A percentile compares a stretch with the other conserved stretches of the same genome.
Conservation (phyloP, 2,329 filamentous ascomycete species). For the Calcarisporium arbuscula region DNA sequence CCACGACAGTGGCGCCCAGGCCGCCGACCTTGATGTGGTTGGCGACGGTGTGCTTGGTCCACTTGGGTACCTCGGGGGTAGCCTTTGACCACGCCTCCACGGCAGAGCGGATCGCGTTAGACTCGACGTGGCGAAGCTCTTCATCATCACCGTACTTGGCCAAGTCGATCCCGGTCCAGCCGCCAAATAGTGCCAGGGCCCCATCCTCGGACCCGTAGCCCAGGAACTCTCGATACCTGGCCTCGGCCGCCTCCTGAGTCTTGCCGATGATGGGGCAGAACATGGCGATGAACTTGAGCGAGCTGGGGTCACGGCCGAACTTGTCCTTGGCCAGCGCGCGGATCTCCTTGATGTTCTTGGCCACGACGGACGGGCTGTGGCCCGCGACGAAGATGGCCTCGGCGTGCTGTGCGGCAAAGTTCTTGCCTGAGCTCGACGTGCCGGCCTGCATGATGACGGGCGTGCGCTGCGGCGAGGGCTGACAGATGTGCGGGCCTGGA, state of each 20-base stretch:
- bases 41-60: conserved; percentile 27
- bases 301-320: conserved; percentile 44
- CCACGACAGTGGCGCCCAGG: conserved; percentile 21
- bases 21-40: conserved; percentile 27
- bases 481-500: conserved; percentile 53
- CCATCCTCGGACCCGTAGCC: conserved; percentile 54
- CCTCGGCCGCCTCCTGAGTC: conserved; percentile 53
- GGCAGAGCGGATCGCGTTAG: conserved; percentile 51
- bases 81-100: conserved; percentile 40
- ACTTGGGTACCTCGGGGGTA: conserved; percentile 22
- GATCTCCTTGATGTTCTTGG: conserved; percentile 51
- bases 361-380: conserved; percentile 48
- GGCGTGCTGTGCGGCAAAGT: conserved; percentile 57
- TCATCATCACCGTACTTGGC: conserved; percentile 55
- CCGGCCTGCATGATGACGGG: conserved; percentile 60
- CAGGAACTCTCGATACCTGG: conserved; percentile 43
- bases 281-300: conserved; percentile 55
- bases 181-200: conserved; percentile 57
- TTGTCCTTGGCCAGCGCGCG: conserved; percentile 40
- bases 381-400: conserved; percentile 59
- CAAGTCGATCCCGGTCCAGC: conserved; percentile 62
- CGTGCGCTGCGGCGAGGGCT: conserved; percentile 57
- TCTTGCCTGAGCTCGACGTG: conserved; percentile 52
- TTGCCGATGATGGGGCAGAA: conserved; percentile 52
- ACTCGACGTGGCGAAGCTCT: conserved; percentile 55